phyloP scores from a whole-genome alignment of 129 eudicot genomes.

The Daucus carota region DH1_v3.0 NC_030385.2:1139501-1140000 shows the following conservation, averaged over 20 bases:
- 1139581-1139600: background rate
- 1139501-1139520: background rate
- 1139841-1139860: background rate
- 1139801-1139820: background rate
- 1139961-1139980: background rate
- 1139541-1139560: background rate
- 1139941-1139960: background rate
- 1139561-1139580: background rate
- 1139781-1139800: background rate
- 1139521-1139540: conserved; percentile 12
- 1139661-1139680: background rate
- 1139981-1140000: conserved; percentile 15
- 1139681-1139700: conserved; percentile 5
- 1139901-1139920: background rate
- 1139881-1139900: background rate
- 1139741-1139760: background rate
- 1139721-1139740: background rate
- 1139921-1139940: background rate
- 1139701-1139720: conserved; percentile 8
- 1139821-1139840: conserved; percentile 4
- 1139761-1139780: background rate
- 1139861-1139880: conserved; percentile 1
- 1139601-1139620: background rate
- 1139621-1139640: background rate
- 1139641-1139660: background rate